A percentile compares a stretch with the other conserved stretches of the same genome.
These are phyloP conservation scores for Sanghuangporus sanghuang DNA, from an alignment of 1,284 basidiomycete species.

Conservation along the genomic window DNA sequence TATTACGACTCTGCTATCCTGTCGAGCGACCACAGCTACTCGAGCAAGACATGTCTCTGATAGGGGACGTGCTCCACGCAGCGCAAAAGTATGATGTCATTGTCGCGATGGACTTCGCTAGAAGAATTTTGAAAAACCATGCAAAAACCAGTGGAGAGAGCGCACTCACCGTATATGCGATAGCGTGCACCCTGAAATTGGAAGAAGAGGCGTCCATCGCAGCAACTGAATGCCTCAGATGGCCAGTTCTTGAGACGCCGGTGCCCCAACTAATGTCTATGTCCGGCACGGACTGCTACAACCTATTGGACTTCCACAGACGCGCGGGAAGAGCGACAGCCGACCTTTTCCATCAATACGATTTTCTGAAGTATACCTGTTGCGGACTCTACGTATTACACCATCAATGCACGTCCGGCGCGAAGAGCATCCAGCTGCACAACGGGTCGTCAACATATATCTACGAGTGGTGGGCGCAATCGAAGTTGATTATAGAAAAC, in stretches of 20 bases:
- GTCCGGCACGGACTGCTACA: neutral
- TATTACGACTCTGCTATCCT: slow-evolving; percentile 50
- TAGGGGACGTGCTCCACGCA: slow-evolving; percentile 26
- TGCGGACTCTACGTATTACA: neutral
- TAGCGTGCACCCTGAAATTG: slow-evolving; percentile 2
- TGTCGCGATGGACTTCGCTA: neutral
- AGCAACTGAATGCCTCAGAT: neutral
- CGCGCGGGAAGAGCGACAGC: neutral
- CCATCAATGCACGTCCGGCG: neutral
- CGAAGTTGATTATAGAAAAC: neutral
- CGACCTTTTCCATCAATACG: neutral
- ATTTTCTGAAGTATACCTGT: neutral
- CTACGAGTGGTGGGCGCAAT: neutral
- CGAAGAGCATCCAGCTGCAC: neutral
- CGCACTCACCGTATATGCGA: neutral
- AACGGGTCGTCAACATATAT: neutral
- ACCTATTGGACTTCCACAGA: neutral
- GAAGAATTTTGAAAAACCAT: neutral
- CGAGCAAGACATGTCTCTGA: neutral
- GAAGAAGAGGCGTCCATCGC: neutral
- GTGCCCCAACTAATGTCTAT: neutral
- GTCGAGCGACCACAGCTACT: slow-evolving; percentile 10
- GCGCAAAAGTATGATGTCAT: slow-evolving; percentile 35
- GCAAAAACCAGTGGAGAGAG: neutral
- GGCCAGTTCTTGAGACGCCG: neutral